Evolutionary conservation across 768 basidiomycete genomes (phyloP).

Genomic region (Leccinellum albellum): DNA sequence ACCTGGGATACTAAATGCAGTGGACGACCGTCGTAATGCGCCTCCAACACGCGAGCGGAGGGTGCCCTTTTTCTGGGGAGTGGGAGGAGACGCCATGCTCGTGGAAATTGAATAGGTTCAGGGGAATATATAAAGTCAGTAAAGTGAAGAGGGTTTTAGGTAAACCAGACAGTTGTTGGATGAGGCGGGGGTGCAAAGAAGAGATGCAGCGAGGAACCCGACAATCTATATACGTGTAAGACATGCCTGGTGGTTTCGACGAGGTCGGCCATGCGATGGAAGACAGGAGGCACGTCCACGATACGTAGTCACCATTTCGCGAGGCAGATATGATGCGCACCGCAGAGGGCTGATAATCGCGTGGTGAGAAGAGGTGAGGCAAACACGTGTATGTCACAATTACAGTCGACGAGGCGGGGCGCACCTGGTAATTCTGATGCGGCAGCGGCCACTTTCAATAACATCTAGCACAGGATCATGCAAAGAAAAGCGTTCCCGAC

Average conservation of each 20-base stretch:
- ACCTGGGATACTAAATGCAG: conserved; percentile 42
- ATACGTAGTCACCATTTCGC: conserved; percentile 17
- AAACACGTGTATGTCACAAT: conserved; percentile 27
- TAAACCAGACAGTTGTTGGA: conserved; percentile 7
- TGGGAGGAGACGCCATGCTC: conserved; percentile 26
- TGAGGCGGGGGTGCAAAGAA: conserved; percentile 21
- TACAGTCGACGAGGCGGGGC: conserved; percentile 7
- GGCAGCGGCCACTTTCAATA: conserved; percentile 1
- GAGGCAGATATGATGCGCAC: conserved; percentile 32
- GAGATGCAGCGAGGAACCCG: conserved; percentile 16
- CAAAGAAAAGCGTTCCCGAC: conserved; percentile 2
- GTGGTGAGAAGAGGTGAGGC: conserved; percentile 28
- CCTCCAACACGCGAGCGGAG: conserved; percentile 60
- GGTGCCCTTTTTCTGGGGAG: conserved; percentile 36
- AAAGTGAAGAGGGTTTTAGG: conserved; percentile 6
- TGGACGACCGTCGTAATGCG: conserved; percentile 59
- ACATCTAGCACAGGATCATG: conserved; percentile 13
- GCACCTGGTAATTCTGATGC: conserved; percentile 8
- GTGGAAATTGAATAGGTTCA: conserved; percentile 13
- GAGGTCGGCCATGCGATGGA: conserved; percentile 30
- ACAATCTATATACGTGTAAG: conserved; percentile 28
- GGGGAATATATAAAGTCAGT: conserved; percentile 9
- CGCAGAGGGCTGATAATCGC: conserved; percentile 33
- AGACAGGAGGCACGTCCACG: conserved; percentile 23
- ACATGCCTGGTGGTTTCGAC: conserved; percentile 35